Evolutionary conservation across 2,329 filamentous ascomycete genomes (phyloP).

Genomic region (Epichloe glyceriae): DNA sequence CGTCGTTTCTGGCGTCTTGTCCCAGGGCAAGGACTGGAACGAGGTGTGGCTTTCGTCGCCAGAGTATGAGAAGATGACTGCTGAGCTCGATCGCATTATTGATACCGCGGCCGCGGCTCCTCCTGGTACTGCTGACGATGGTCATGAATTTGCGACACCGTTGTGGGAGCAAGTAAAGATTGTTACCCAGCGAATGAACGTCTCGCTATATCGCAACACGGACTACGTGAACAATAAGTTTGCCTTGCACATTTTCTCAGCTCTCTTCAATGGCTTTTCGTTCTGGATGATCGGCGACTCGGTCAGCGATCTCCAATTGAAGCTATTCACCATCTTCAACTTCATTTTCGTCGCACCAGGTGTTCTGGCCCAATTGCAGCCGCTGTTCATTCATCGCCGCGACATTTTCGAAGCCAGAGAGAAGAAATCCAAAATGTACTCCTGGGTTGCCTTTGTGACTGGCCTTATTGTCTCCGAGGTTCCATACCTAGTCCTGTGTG

Average conservation of each 20-base stretch:
- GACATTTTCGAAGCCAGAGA: slow-evolving; percentile 46
- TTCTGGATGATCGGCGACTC: slow-evolving; percentile 46
- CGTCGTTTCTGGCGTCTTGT: slow-evolving; percentile 36
- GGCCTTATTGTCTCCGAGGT: slow-evolving; percentile 36
- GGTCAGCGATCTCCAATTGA: slow-evolving; percentile 37
- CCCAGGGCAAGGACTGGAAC: slow-evolving; percentile 46
- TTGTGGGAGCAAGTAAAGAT: slow-evolving; percentile 50
- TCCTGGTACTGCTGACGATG: slow-evolving; percentile 32
- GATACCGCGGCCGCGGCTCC: slow-evolving; percentile 36
- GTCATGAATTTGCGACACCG: slow-evolving; percentile 59
- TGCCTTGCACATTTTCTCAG: slow-evolving; percentile 38
- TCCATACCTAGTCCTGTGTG: slow-evolving; percentile 31
- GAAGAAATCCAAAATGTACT: slow-evolving; percentile 49
- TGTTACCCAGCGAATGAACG: slow-evolving; percentile 49
- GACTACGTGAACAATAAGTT: slow-evolving; percentile 56
- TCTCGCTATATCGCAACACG: slow-evolving; percentile 51
- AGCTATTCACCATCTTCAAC: slow-evolving; percentile 48
- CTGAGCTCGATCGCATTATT: slow-evolving; percentile 52
- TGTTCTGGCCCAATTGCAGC: slow-evolving; percentile 45
- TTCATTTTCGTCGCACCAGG: slow-evolving; percentile 50
- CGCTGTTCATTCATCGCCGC: slow-evolving; percentile 41
- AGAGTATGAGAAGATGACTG: slow-evolving; percentile 40
- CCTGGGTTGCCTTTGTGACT: slow-evolving; percentile 45
- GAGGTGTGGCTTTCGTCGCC: slow-evolving; percentile 56
- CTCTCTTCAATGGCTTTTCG: slow-evolving; percentile 47